phyloP scores from a whole-genome alignment of 169 alveolate genomes.

The Plasmodium gallinaceum region DNA sequence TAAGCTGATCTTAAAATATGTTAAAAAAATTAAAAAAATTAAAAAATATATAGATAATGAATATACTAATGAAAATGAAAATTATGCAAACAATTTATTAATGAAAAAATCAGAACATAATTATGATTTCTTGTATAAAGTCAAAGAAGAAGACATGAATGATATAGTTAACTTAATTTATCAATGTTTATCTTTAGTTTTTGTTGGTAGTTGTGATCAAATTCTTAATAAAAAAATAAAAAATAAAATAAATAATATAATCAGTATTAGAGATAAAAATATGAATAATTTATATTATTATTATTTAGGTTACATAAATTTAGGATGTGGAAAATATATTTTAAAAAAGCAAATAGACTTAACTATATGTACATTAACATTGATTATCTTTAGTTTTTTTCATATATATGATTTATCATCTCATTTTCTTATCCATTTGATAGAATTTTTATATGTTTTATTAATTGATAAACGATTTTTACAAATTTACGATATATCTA shows the following conservation, averaged over 20 bases:
- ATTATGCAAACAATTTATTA: background rate
- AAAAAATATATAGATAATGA: slow-evolving; percentile 32
- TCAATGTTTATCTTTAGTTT: slow-evolving; percentile 65
- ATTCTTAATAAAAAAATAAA: slow-evolving; percentile 61
- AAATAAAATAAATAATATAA: slow-evolving; percentile 48
- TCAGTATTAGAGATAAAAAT: slow-evolving; percentile 52
- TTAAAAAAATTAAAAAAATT: slow-evolving; percentile 54
- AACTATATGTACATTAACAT: slow-evolving; percentile 46
- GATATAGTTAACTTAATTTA: slow-evolving; percentile 55
- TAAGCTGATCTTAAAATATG: slow-evolving; percentile 60
- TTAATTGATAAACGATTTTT: slow-evolving; percentile 42
- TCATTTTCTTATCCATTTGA: slow-evolving; percentile 51
- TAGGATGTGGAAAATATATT: slow-evolving; percentile 74
- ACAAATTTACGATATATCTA: slow-evolving; percentile 38
- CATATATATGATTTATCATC: slow-evolving; percentile 67
- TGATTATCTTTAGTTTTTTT: slow-evolving; percentile 55
- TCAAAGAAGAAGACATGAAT: slow-evolving; percentile 61
- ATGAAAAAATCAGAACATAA: background rate
- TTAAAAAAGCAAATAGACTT: slow-evolving; percentile 59
- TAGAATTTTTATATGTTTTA: slow-evolving; percentile 62
- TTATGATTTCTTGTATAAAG: slow-evolving; percentile 23
- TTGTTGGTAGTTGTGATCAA: slow-evolving; percentile 75
- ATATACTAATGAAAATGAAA: slow-evolving; percentile 1
- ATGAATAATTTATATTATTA: slow-evolving; percentile 66
- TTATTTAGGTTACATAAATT: slow-evolving; percentile 74